phyloP scores from a whole-genome alignment of 2,329 filamentous ascomycete species.

The Fusarium sp. region DNA sequence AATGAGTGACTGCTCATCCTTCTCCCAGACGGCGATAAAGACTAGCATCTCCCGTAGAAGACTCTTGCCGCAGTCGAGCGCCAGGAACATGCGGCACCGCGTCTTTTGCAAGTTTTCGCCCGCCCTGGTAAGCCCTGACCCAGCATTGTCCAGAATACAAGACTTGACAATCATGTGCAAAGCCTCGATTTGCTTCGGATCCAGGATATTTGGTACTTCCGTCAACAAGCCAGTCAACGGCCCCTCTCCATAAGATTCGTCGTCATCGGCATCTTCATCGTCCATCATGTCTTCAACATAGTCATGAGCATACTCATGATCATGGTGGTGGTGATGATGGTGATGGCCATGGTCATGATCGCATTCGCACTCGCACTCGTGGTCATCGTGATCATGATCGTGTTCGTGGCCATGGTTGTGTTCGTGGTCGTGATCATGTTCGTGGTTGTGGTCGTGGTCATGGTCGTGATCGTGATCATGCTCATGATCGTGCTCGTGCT shows the following conservation, averaged over 20 bases:
- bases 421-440: slow-evolving; percentile 35
- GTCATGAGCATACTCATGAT: slow-evolving; percentile 56
- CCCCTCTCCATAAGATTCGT: slow-evolving; percentile 83
- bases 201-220: slow-evolving; percentile 93
- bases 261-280: slow-evolving; percentile 77
- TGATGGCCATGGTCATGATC: slow-evolving; percentile 41
- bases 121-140: slow-evolving; percentile 73
- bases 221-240: slow-evolving; percentile 87
- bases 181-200: slow-evolving; percentile 95
- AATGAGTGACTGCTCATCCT: slow-evolving; percentile 91
- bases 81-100: slow-evolving; percentile 88
- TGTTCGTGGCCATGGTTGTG: slow-evolving; percentile 49
- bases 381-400: slow-evolving; percentile 40
- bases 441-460: slow-evolving; percentile 48
- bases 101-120: slow-evolving; percentile 91
- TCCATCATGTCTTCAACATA: slow-evolving; percentile 70
- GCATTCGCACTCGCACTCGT: slow-evolving; percentile 41
- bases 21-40: slow-evolving; percentile 97
- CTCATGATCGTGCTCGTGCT: slow-evolving; percentile 35
- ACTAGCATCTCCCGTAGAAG: slow-evolving; percentile 90
- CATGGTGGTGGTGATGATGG: slow-evolving; percentile 49
- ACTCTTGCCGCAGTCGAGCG: slow-evolving; percentile 90
- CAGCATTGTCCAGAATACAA: slow-evolving; percentile 86
- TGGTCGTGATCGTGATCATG: slow-evolving; percentile 47
- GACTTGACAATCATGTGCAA: slow-evolving; percentile 98